Base-by-base conservation (phyloP, 2,329 filamentous ascomycete genomes). In the Aureobasidium uvarum region DNA sequence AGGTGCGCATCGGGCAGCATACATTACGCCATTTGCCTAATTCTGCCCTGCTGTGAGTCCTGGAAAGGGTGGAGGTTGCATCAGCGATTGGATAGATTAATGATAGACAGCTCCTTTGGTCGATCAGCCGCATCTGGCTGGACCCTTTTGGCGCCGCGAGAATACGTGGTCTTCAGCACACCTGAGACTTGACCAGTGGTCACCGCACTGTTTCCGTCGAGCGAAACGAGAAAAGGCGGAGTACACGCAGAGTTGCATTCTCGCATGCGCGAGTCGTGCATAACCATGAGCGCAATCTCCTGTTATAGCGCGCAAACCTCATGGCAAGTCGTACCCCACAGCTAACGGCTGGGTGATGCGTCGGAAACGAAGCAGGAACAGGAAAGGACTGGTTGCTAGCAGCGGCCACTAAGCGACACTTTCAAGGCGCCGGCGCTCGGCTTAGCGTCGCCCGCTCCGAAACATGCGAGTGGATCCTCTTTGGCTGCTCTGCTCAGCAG, bases 341-440 rank as follows among this genome's bases (percentile, higher is more conserved):
- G 13, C 20, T 18, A 54, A 63, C 60, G 60, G 60, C 38, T 48
- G 60, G 48, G 60, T 63, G 60, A 63, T 63, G 60, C 48, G 60
- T 52, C 60, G 60, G 60, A 54, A 25, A 54, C 60, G 60, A 62
- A 63, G 60, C 60, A 63, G 60, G 60, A 63, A 63, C 60, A 63
- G 60, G 60, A 52, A 63, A 52, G 38, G 60, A 23, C 48, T 23
- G 48, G 3, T 5, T 13, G 10, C 23, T 39, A 38, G 60, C 48
- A 63, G 46, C 46, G 60, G 60, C 60, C 60, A 20, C 48, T 63
- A 63, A 54, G 60, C 60, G 48, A 63, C 60, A 54, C 60, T 50
- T 63, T 63, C 46, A 38, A 63, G 48, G 38, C 60, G 60, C 60
- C 60, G 48, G 60, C 60, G 46, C 23, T 54, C 46, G 36, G 60